phyloP scores from a whole-genome alignment of 2,329 filamentous ascomycete species.

The Talaromyces amestolkiae region DNA sequence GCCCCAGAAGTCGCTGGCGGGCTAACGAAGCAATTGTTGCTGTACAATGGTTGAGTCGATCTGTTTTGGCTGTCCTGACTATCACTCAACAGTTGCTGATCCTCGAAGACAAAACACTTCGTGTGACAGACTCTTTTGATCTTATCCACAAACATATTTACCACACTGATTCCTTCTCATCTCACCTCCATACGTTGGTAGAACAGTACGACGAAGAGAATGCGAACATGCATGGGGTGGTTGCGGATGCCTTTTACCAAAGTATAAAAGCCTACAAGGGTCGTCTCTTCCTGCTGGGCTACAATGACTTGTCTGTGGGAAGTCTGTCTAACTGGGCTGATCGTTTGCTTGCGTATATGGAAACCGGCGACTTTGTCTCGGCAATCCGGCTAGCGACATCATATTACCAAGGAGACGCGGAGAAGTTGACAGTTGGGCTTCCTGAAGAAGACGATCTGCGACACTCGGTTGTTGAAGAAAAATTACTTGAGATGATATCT shows the following conservation, averaged over 20 bases:
- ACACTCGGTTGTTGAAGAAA: constrained; percentile 80
- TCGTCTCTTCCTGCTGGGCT: constrained; percentile 85
- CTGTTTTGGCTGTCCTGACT: constrained; percentile 85
- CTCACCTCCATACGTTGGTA: constrained; percentile 77
- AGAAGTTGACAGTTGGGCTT: constrained; percentile 89
- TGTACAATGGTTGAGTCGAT: constrained; percentile 93
- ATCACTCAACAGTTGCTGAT: constrained; percentile 92
- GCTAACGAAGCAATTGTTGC: constrained; percentile 94
- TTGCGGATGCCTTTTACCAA: constrained; percentile 97
- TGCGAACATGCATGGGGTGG: constrained; percentile 85
- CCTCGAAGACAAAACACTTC: constrained; percentile 82
- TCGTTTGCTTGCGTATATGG: constrained; percentile 87
- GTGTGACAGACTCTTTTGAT: constrained; percentile 92
- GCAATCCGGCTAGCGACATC: constrained; percentile 87
- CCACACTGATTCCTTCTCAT: constrained; percentile 84
- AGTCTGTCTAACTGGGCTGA: constrained; percentile 97
- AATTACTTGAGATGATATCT: constrained; percentile 87
- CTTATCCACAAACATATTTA: constrained; percentile 89
- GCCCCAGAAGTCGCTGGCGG: constrained; percentile 81
- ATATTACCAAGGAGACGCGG: constrained; percentile 87
- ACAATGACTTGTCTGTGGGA: constrained; percentile 87
- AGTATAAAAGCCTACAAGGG: constrained; percentile 96
- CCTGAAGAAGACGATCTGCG: constrained; percentile 76
- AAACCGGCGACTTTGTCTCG: constrained; percentile 90
- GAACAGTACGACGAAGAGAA: constrained; percentile 88